Base-by-base conservation (phyloP, 257 asterid species). In the Solanum bulbocastanum region DNA sequence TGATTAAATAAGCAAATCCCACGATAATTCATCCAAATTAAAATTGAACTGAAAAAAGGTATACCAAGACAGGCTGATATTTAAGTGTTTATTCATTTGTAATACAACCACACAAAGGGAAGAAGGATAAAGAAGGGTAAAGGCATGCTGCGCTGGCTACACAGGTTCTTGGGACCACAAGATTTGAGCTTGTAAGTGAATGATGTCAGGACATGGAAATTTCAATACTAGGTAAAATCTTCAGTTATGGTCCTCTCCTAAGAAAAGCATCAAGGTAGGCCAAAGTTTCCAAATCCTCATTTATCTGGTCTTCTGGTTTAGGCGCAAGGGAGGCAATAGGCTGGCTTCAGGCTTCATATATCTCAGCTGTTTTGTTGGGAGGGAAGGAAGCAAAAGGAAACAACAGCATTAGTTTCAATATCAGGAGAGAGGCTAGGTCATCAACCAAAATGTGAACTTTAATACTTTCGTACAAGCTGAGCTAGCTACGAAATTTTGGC, bases 221-320 rank as follows among this genome's bases (percentile, higher is more conserved):
- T 90, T 95, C 90, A 92, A 88, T 87, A 82, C 76, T 71, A 89
- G 96, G 95, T 90, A 92, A 88, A 91, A 89, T 92, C 98, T 92
- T 90, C 98, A 91, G 93, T 88, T 91, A 92, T 92, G 98, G 98
- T 92, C 94, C 95, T 92, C 91, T 92, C 91, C 91, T 93, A 94
- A 90, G 92, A 91, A 93, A 94, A 95, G 72, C 97, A 91, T 93
- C 97, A 91, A 93, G 95, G 93, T 92, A 91, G 96, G 96, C 96
- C 73, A 65, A n/a, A 65, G 93, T 89, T 92, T 94, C 94, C 33
- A 93, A 93, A 91, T 91, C 92, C 93, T 91, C 94, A 89, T 89
- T 91, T 95, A 93, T 92, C 98, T 91, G 98, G 95, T 90, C 99
- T 91, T 93, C 98, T 82, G 99, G 98, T 96, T 96, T 92, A 93